phyloP scores from a whole-genome alignment of 331 rosid species.

The Malus hybrid region DNA sequence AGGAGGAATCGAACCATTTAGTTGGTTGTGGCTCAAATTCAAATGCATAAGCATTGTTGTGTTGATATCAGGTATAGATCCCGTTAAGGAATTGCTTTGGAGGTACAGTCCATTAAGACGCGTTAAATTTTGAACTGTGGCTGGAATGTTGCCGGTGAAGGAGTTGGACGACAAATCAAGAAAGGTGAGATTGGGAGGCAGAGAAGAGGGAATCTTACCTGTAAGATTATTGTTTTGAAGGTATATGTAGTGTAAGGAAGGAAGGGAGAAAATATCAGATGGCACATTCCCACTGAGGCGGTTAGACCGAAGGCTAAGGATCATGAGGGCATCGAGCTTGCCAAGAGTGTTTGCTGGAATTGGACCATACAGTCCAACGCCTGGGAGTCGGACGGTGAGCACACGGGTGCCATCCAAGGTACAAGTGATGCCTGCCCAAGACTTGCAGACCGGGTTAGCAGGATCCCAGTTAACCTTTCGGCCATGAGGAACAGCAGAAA shows the following conservation, averaged over 20 bases:
- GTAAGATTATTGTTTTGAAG: slow-evolving; percentile 65
- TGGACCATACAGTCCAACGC: slow-evolving; percentile 55
- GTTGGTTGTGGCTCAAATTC: slow-evolving; percentile 67
- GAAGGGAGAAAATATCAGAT: slow-evolving; percentile 55
- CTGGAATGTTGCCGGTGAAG: slow-evolving; percentile 61
- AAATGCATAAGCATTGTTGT: slow-evolving; percentile 47
- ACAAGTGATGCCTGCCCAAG: slow-evolving; percentile 82
- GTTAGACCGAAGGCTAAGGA: slow-evolving; percentile 77
- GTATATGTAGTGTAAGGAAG: slow-evolving; percentile 47
- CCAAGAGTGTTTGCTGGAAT: slow-evolving; percentile 64
- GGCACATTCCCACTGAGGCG: slow-evolving; percentile 62
- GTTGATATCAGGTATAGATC: slow-evolving; percentile 55
- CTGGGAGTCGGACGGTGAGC: slow-evolving; percentile 61
- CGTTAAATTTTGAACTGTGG: slow-evolving; percentile 37
- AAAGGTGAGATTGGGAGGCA: slow-evolving; percentile 38
- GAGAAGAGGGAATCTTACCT: slow-evolving; percentile 48
- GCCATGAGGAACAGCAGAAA: slow-evolving; percentile 61
- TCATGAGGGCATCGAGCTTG: slow-evolving; percentile 46
- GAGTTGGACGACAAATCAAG: slow-evolving; percentile 75
- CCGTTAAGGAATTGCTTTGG: slow-evolving; percentile 60
- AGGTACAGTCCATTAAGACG: slow-evolving; percentile 49
- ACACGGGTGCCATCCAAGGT: slow-evolving; percentile 44
- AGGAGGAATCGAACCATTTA: slow-evolving; percentile 68
- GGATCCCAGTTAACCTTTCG: slow-evolving; percentile 58
- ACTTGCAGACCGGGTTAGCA: slow-evolving; percentile 50